phyloP scores from a whole-genome alignment of 352 stramenopile species.

The Phytophthora vignae region DNA sequence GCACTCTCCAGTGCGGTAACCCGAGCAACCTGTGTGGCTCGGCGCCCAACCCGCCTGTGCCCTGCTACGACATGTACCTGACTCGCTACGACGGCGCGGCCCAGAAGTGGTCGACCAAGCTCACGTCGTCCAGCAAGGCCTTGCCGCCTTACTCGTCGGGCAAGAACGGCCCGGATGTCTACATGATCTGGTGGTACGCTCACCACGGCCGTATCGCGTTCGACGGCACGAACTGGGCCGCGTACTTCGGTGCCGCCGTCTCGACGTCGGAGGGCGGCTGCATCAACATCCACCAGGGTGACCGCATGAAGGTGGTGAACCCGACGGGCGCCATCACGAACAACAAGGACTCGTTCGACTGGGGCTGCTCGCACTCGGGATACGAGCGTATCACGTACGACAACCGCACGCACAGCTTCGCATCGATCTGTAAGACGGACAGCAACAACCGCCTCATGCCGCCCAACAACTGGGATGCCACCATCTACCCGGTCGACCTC shows the following conservation, averaged over 20 bases:
- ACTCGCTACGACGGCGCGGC: conserved; percentile 51
- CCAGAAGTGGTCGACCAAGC: conserved; percentile 60
- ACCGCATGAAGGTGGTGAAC: conserved; percentile 63
- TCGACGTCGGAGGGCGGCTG: conserved; percentile 53
- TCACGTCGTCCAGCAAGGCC: conserved; percentile 51
- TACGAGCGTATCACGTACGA: conserved; percentile 27
- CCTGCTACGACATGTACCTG: conserved; percentile 69
- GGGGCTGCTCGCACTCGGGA: conserved; percentile 43
- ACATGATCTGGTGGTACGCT: conserved; percentile 71
- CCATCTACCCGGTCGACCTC: conserved; percentile 67
- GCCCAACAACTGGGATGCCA: conserved; percentile 54
- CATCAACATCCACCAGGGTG: conserved; percentile 71
- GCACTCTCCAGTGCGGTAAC: conserved; percentile 63
- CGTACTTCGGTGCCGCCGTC: conserved; percentile 55
- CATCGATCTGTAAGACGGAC: conserved; percentile 72
- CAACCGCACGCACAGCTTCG: conserved; percentile 50
- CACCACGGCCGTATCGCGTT: conserved; percentile 60
- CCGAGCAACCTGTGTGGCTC: conserved; percentile 56
- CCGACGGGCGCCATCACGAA: conserved; percentile 38
- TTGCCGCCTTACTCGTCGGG: conserved; percentile 56
- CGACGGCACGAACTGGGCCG: conserved; percentile 61
- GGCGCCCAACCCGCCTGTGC: conserved; percentile 31
- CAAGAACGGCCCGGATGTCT: conserved; percentile 47
- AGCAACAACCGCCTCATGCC: conserved; percentile 80
- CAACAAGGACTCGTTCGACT: conserved; percentile 47